Percentiles rank a stretch among this genome's conserved stretches.
Evolutionary conservation across 768 basidiomycete species (phyloP).

Genomic region (Sutorius australiensis): DNA sequence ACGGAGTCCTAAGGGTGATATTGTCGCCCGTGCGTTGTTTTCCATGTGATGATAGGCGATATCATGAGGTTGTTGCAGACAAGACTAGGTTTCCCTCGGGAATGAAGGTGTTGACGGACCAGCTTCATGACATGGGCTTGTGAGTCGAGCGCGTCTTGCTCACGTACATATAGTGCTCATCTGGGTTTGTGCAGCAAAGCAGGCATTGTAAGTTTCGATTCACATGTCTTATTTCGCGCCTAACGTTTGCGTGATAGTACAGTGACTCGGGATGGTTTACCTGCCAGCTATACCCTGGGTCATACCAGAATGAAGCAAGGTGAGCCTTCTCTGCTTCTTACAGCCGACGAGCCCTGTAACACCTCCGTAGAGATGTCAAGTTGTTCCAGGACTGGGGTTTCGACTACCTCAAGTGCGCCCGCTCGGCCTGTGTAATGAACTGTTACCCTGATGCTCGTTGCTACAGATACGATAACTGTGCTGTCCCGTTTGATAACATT

Average conservation of each 20-base stretch:
- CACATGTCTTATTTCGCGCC: not conserved
- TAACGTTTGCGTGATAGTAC: constrained; percentile 39
- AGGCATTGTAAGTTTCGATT: constrained; percentile 48
- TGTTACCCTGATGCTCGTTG: not conserved
- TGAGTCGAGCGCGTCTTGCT: constrained; percentile 28
- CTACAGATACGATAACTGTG: constrained; percentile 58
- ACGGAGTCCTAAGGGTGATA: constrained; percentile 46
- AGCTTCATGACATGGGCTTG: constrained; percentile 56
- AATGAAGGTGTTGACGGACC: constrained; percentile 52
- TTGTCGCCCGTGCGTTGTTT: constrained; percentile 46
- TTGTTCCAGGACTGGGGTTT: constrained; percentile 65
- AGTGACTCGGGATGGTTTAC: constrained; percentile 70
- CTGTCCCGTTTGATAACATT: constrained; percentile 54
- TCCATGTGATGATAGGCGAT: not conserved
- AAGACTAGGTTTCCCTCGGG: constrained; percentile 52
- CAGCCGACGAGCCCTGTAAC: not conserved
- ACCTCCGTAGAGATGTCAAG: constrained; percentile 45
- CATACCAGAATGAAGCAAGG: constrained; percentile 60
- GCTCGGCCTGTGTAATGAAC: not conserved
- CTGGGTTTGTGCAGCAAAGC: constrained; percentile 41
- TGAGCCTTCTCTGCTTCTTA: constrained; percentile 12
- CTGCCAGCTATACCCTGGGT: constrained; percentile 61
- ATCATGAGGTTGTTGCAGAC: constrained; percentile 32
- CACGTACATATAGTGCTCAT: not conserved
- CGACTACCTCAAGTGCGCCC: constrained; percentile 55